Evolutionary conservation across 371 early-diverging fungal genomes (phyloP).

Genomic region (Mortierella polycephala): DNA sequence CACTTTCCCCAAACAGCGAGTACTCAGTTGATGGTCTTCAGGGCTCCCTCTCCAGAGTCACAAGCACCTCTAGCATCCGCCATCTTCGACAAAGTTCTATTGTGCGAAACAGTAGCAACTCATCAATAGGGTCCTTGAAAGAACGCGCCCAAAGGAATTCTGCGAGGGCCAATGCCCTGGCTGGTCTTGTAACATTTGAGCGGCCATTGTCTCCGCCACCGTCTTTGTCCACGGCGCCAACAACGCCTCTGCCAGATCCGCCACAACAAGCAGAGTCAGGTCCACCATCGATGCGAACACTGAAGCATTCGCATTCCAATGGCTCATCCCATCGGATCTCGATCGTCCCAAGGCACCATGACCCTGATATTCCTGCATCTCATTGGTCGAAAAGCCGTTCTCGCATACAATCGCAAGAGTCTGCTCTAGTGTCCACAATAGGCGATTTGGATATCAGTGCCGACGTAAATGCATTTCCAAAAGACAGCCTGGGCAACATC

Average conservation of each 20-base stretch:
- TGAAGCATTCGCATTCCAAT: conserved; percentile 32
- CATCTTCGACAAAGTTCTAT: conserved; percentile 17
- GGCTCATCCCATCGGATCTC: conserved; percentile 43
- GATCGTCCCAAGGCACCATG: conserved; percentile 48
- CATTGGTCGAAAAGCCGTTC: conserved; percentile 15
- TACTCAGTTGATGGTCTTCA: not conserved
- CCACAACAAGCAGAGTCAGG: conserved; percentile 9
- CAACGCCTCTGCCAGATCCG: conserved; percentile 32
- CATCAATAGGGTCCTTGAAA: not conserved
- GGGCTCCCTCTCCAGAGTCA: conserved; percentile 15
- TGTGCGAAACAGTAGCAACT: not conserved
- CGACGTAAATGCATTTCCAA: conserved; percentile 6
- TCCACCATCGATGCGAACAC: conserved; percentile 7
- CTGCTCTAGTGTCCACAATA: not conserved
- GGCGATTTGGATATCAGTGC: not conserved
- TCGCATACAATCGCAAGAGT: conserved; percentile 42
- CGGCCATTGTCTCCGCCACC: conserved; percentile 28
- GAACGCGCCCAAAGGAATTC: conserved; percentile 6
- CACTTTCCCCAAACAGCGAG: conserved; percentile 2
- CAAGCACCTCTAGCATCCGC: conserved; percentile 19
- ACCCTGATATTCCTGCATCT: conserved; percentile 28
- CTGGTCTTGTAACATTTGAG: not conserved
- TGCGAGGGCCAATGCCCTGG: too few species aligned
- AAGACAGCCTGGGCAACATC: too few species aligned
- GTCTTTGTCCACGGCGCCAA: conserved; percentile 25